These are phyloP conservation scores for Zasmidium citrigriseum DNA, from an alignment of 2,329 filamentous ascomycete genomes.

Conservation along the genomic window DNA sequence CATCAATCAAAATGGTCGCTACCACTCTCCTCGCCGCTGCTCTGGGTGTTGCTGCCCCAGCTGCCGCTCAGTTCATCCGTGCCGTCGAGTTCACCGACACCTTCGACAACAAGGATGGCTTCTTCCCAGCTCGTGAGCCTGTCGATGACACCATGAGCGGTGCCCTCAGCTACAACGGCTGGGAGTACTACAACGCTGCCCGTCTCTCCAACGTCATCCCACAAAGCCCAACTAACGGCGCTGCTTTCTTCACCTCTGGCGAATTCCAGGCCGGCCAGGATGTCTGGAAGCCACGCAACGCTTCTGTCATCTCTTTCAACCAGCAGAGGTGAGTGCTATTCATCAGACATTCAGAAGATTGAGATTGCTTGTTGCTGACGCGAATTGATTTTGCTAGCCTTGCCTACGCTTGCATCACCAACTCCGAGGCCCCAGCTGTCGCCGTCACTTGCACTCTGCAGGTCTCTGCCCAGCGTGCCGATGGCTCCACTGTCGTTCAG, in stretches of 20 bases:
- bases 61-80: conserved; percentile 1
- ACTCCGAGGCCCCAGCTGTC: conserved; percentile 1
- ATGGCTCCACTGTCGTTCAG: conserved; percentile 11
- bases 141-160: not conserved
- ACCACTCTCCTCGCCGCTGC: not conserved
- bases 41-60: not conserved
- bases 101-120: not conserved
- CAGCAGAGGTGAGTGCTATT: not conserved
- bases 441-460: conserved; percentile 3
- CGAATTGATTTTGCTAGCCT: not conserved
- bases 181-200: conserved; percentile 3
- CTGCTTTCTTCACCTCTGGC: conserved; percentile 3
- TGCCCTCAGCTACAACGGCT: conserved; percentile 2
- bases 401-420: conserved; percentile 1
- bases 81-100: not conserved
- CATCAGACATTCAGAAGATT: no score
- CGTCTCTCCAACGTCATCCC: not conserved
- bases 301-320: conserved; percentile 3
- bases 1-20: not conserved
- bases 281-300: conserved; percentile 7
- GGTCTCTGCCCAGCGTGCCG: conserved; percentile 1
- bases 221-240: not conserved
- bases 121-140: not conserved
- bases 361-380: not conserved
- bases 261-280: conserved; percentile 3